These are phyloP conservation scores for Thielaviopsis populi DNA, from an alignment of 2,329 filamentous ascomycete species.

Conservation along the genomic window DNA sequence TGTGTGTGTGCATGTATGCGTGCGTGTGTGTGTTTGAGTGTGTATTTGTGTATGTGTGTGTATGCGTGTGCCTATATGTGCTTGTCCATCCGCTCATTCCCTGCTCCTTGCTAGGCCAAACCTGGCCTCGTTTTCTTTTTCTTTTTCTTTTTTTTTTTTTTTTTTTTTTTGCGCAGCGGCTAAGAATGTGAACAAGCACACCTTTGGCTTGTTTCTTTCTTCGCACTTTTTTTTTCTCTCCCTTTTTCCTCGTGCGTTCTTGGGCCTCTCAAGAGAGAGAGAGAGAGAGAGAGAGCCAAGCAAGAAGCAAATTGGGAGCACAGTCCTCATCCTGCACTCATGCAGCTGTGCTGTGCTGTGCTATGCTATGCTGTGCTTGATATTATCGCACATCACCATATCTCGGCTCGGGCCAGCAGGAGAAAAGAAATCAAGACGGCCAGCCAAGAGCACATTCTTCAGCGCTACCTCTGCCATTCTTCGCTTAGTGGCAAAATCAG, in stretches of 20 bases:
- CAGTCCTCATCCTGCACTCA: not conserved
- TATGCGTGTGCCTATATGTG: too few species aligned
- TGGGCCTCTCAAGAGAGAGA: not conserved
- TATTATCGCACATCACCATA: not conserved
- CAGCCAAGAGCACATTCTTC: not conserved
- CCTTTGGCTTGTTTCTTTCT: not conserved
- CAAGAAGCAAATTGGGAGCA: not conserved
- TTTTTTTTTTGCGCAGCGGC: not conserved
- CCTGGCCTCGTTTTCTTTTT: constrained; percentile 1
- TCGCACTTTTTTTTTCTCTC: too few species aligned
- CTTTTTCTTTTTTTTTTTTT: too few species aligned
- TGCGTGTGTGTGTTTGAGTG: too few species aligned
- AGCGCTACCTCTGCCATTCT: not conserved
- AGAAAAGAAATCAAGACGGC: not conserved
- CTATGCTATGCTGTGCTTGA: too few species aligned
- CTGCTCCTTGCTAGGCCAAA: not conserved
- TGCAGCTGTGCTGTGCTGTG: not conserved
- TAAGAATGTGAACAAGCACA: not conserved
- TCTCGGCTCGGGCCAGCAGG: not conserved
- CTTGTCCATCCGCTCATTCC: not conserved
- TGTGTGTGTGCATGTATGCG: not conserved
- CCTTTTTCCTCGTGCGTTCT: not conserved
- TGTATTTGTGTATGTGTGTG: not conserved
- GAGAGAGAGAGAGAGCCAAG: not conserved
- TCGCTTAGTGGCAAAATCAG: not conserved